Base-by-base conservation (phyloP, 129 eudicot species). In the Escallonia herrerae region DNA sequence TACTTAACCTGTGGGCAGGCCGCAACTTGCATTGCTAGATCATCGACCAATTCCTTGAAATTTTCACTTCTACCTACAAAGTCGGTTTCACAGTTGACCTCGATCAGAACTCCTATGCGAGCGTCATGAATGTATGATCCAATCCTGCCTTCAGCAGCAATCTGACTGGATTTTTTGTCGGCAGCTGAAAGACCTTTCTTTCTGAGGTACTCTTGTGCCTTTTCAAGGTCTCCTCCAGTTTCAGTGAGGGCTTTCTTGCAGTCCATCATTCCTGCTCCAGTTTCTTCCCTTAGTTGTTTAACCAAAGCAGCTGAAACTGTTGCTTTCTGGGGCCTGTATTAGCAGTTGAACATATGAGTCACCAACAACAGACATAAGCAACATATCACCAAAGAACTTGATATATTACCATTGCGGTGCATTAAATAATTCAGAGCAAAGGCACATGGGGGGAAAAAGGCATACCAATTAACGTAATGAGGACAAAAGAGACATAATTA, bases 241-340 rank as follows among this genome's bases (percentile, higher is more conserved):
- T 93, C 96, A 0, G 99, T 63, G 11, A 93, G 90, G 10, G 99
- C 99, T 81, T 89, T 93, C 77, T 93, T 93, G 90, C 99, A 93
- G 65, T 89, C 99, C 99, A 93, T 93, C 99, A 93, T 93, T 53
- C 99, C 96, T 15, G 99, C 99, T 15, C 99, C 96, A 3, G 91
- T 81, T 84, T 93, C 99, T 55, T 93, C 96, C 2, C 99, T 85
- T 15, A 93, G 62, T 77, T 93, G 99, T 72, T 93, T 93, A 46
- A 93, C 99, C 72, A 93, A 77, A 10, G 93, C 80, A 39, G 99
- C 96, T 55, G 99, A 89, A 60, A 93, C 69, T 61, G 84, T 62
- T 22, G 67, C 80, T 82, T 81, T 78, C 60, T 86, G 82, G 71
- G 87, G 77, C 91, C 96, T 91, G 73, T 58, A 70, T 40, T 12